phyloP scores from a whole-genome alignment of 2,329 filamentous ascomycete species.

The Aspergillus vadensis region DNA sequence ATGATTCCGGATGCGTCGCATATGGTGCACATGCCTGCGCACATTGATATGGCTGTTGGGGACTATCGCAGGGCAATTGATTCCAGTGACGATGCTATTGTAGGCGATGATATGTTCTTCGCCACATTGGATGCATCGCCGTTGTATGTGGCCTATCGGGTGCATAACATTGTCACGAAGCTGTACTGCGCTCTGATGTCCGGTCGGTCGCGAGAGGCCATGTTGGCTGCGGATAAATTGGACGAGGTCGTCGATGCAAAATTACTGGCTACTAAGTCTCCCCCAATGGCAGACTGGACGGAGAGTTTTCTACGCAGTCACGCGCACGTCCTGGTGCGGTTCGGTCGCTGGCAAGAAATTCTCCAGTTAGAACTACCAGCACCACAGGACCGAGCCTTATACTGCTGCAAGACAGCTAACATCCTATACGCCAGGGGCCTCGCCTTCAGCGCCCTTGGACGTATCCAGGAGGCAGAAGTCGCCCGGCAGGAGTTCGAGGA shows the following conservation, averaged over 20 bases:
- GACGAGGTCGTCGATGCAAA: conserved; percentile 12
- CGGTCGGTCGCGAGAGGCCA: conserved; percentile 19
- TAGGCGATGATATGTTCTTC: conserved; percentile 67
- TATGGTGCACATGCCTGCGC: conserved; percentile 73
- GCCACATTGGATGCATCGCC: conserved; percentile 51
- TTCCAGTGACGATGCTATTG: conserved; percentile 66
- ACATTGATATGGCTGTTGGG: conserved; percentile 72
- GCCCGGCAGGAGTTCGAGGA: conserved; percentile 35
- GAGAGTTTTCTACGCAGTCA: conserved; percentile 68
- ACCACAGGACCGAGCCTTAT: conserved; percentile 60
- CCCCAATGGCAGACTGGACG: conserved; percentile 76
- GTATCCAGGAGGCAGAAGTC: not conserved
- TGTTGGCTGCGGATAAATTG: conserved; percentile 20
- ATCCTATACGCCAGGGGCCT: conserved; percentile 47
- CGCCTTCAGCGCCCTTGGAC: not conserved
- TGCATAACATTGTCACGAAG: conserved; percentile 21
- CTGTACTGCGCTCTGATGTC: conserved; percentile 23
- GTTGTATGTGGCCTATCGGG: conserved; percentile 60
- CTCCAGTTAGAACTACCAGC: conserved; percentile 56
- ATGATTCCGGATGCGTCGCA: conserved; percentile 70
- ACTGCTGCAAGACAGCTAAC: conserved; percentile 68
- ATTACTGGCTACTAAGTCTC: conserved; percentile 29
- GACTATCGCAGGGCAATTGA: conserved; percentile 67
- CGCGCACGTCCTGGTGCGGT: conserved; percentile 69
- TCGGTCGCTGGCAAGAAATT: conserved; percentile 69